These are phyloP conservation scores for Trametes hirsuta DNA, from an alignment of 1,284 basidiomycete genomes.

Conservation along the genomic window DNA sequence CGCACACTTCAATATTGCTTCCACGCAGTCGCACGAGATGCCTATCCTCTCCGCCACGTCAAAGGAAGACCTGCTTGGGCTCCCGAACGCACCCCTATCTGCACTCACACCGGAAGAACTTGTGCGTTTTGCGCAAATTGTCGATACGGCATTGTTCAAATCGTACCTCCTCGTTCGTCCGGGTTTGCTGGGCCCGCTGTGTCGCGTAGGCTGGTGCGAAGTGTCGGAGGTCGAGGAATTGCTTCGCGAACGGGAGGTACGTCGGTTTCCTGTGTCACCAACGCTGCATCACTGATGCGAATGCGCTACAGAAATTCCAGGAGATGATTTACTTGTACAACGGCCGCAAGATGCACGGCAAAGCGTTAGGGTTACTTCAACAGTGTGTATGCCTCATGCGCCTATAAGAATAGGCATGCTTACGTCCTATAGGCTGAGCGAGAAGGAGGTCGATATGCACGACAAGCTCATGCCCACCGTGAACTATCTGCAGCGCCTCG, in stretches of 20 bases:
- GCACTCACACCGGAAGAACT: conserved; percentile 80
- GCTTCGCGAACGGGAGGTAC: conserved; percentile 78
- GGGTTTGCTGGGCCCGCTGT: conserved; percentile 83
- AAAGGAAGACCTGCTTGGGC: conserved; percentile 70
- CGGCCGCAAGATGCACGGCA: conserved; percentile 93
- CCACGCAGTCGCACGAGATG: conserved; percentile 66
- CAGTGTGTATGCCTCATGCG: conserved; percentile 54
- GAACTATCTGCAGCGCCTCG: conserved; percentile 89
- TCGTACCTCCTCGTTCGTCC: conserved; percentile 88
- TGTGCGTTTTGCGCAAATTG: conserved; percentile 87
- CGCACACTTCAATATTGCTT: conserved; percentile 67
- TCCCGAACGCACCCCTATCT: conserved; percentile 74
- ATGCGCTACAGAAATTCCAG: conserved; percentile 73
- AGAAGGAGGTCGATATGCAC: conserved; percentile 76
- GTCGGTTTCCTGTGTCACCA: conserved; percentile 22
- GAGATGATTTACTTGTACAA: conserved; percentile 93
- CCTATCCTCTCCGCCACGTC: conserved; percentile 69
- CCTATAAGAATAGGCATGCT: conserved; percentile 1
- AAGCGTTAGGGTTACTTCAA: conserved; percentile 82
- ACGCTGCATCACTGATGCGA: neutral
- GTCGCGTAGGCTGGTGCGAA: conserved; percentile 94
- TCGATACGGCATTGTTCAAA: conserved; percentile 96
- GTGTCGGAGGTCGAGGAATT: conserved; percentile 94
- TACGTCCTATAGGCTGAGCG: conserved; percentile 61
- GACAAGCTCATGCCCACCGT: conserved; percentile 87